phyloP scores from a whole-genome alignment of 805 yeast genomes.

The Peterozyma toletana region DNA sequence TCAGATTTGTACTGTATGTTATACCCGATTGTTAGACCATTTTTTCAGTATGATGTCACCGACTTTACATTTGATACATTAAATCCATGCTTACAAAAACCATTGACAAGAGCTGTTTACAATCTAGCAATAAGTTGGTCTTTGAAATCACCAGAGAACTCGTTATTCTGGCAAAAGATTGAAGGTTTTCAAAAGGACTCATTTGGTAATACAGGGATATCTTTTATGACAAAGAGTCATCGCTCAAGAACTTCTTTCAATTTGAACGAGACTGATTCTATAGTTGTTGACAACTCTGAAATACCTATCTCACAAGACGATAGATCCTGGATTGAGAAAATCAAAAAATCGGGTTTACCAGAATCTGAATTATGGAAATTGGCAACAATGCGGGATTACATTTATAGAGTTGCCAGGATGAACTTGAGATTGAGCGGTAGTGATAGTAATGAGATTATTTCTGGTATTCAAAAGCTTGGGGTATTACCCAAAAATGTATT shows the following conservation, averaged over 20 bases:
- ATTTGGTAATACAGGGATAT: conserved; percentile 35
- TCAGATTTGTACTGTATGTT: conserved; percentile 83
- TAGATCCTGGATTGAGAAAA: conserved; percentile 62
- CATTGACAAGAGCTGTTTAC: conserved; percentile 60
- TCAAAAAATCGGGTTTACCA: conserved; percentile 65
- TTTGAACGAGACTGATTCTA: conserved; percentile 17
- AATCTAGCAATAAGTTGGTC: conserved; percentile 69
- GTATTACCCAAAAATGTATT: conserved; percentile 45
- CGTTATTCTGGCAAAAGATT: conserved; percentile 68
- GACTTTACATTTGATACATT: conserved; percentile 61
- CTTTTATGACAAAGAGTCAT: conserved; percentile 21
- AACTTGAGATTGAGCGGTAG: not conserved
- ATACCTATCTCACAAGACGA: conserved; percentile 59
- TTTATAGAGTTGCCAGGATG: conserved; percentile 47
- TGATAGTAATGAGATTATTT: conserved; percentile 10
- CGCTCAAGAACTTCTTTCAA: conserved; percentile 7
- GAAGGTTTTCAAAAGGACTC: conserved; percentile 28
- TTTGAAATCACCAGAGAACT: conserved; percentile 39
- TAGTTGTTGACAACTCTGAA: conserved; percentile 32
- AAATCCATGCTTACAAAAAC: conserved; percentile 59
- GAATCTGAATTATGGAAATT: conserved; percentile 81
- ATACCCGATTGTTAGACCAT: conserved; percentile 74
- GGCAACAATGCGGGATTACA: conserved; percentile 60
- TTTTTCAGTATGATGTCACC: conserved; percentile 68
- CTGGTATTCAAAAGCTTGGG: conserved; percentile 23